Evolutionary conservation across 2,329 filamentous ascomycete genomes (phyloP), one percentile per base, ranked within the genome.

Genomic region (Gaeumannomyces sp.): DNA sequence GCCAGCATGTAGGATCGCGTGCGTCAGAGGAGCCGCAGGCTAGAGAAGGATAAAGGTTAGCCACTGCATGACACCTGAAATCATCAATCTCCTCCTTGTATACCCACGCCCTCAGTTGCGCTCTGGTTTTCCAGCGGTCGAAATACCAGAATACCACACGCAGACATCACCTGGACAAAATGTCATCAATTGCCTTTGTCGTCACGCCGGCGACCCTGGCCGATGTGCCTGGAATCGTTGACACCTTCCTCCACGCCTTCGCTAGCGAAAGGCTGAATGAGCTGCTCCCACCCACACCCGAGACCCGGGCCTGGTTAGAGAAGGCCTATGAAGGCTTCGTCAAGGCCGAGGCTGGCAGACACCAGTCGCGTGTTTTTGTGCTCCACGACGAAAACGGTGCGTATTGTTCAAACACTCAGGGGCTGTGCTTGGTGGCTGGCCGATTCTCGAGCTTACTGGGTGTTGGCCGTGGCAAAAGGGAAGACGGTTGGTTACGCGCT

Each of bases 171-270:
- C 8, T n/a, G 22, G 2, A 8, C 19, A 53, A 53, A 53, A 53
- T 53, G 45, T 10, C 60, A 27, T 22, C 38, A 14, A 45, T n/a
- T 19, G 28, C 27, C 14, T 27, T 57, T 14, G 31, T 14, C 27
- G 31, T 62, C 45, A 33, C 29, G 25, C 62, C 56, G 6, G 62
- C 62, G 11, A 63, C 53, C 5, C 19, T 57, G 5, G 56, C 53
- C 50, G 62, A 63, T n/a, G 62, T 59, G 62, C 62, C 62, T n/a
- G 31, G 31, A 1, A 19, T 63, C 31, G 31, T 59, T 4, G 31
- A 38, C 1, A 29, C 27, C 3, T 56, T 63, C 4, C 11, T 38
- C 31, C 22, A 22, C 10, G n/a, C 28, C 62, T 63, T 63, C 53
- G 29, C 19, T 3, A 59, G 62, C 27, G 53, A 27, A 33, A 16